Conservation (phyloP, 495 filamentous ascomycete genomes). For the Penicillium roqueforti region DNA sequence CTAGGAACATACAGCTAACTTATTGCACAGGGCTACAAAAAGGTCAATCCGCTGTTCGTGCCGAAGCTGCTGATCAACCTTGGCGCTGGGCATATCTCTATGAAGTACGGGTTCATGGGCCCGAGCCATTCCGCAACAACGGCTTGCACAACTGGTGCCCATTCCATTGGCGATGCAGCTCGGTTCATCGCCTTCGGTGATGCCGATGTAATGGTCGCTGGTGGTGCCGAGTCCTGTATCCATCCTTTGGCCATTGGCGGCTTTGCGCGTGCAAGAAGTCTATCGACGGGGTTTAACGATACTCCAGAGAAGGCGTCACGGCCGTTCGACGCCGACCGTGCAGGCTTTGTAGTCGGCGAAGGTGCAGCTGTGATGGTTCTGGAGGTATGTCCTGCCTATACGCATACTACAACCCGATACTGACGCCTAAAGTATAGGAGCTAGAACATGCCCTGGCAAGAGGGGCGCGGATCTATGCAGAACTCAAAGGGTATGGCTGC, state of each 20-base stretch:
- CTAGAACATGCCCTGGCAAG: constrained; percentile 79
- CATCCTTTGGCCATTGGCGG: constrained; percentile 90
- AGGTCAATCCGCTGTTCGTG: constrained; percentile 88
- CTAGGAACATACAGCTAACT: neutral
- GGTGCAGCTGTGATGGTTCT: constrained; percentile 84
- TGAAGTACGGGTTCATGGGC: constrained; percentile 86
- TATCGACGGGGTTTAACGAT: constrained; percentile 77
- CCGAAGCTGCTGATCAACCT: constrained; percentile 91
- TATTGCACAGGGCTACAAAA: constrained; percentile 69
- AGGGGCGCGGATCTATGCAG: constrained; percentile 80
- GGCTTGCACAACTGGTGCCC: constrained; percentile 91
- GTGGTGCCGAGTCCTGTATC: constrained; percentile 91
- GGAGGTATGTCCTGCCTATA: constrained; percentile 46
- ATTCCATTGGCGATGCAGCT: constrained; percentile 88
- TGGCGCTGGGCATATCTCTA: constrained; percentile 89
- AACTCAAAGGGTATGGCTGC: constrained; percentile 81
- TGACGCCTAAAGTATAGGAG: constrained; percentile 48
- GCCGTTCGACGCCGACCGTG: constrained; percentile 79
- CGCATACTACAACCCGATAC: neutral
- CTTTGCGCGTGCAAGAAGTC: constrained; percentile 80
- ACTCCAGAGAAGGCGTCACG: constrained; percentile 69
- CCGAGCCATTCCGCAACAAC: constrained; percentile 90
- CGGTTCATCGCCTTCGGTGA: constrained; percentile 88
- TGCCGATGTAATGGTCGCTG: constrained; percentile 91
- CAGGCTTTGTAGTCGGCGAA: constrained; percentile 90